phyloP scores from a whole-genome alignment of 1,284 basidiomycete species.

The Tilletia setariae region DNA sequence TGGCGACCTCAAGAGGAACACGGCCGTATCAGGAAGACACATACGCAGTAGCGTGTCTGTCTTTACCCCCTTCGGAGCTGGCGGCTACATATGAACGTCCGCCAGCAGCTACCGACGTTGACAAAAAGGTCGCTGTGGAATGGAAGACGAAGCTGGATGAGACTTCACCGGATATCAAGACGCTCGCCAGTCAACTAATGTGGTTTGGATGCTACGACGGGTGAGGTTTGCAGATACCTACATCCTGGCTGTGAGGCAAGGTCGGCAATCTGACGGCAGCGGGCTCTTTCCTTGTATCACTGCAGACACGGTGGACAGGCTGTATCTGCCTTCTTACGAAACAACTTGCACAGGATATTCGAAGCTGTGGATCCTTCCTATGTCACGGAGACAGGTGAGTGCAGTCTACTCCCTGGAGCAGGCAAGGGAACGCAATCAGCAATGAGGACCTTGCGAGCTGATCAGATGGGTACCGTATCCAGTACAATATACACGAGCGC shows the following conservation, averaged over 20 bases:
- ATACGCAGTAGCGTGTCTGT: constrained; percentile 41
- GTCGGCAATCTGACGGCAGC: no score
- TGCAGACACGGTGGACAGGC: constrained; percentile 32
- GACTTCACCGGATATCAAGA: constrained; percentile 36
- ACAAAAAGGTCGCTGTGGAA: not conserved
- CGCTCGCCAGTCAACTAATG: constrained; percentile 45
- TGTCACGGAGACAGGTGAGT: constrained; percentile 39
- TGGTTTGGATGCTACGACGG: constrained; percentile 53
- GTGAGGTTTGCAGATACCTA: constrained; percentile 16
- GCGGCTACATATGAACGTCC: constrained; percentile 25
- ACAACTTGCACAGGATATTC: constrained; percentile 43
- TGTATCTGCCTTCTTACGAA: constrained; percentile 41
- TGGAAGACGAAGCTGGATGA: constrained; percentile 23
- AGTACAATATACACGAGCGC: constrained; percentile 45
- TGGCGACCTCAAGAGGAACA: constrained; percentile 33
- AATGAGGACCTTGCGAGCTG: no score
- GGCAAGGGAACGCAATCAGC: no score
- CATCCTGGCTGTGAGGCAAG: no score
- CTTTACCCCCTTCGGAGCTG: constrained; percentile 37
- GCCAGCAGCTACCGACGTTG: not conserved
- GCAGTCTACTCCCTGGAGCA: not conserved
- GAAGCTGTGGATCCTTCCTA: constrained; percentile 40
- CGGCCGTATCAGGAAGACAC: constrained; percentile 50
- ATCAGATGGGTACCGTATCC: not conserved
- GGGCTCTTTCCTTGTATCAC: not conserved